Conservation (phyloP, 2,329 filamentous ascomycete genomes). For the Xylariaceae sp. region DNA sequence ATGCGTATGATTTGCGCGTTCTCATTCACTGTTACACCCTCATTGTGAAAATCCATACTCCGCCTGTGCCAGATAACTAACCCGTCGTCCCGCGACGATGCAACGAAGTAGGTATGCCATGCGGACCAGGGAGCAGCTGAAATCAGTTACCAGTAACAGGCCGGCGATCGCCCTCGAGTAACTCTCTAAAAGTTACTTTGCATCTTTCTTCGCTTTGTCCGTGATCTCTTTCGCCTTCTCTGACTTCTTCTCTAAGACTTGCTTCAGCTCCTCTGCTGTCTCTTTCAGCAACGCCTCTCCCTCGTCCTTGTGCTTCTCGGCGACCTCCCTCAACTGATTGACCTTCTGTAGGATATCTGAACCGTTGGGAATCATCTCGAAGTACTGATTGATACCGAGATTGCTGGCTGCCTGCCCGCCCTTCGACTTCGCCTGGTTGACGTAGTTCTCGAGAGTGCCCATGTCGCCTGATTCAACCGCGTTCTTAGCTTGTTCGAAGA, state of each 20-base stretch:
- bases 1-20: too few species aligned
- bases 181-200: slow-evolving; percentile 30
- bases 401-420: slow-evolving; percentile 37
- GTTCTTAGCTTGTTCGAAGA: slow-evolving; percentile 59
- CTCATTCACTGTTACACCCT: too few species aligned
- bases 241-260: slow-evolving; percentile 59
- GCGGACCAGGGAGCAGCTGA: background rate
- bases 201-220: slow-evolving; percentile 50
- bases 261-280: slow-evolving; percentile 61
- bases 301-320: slow-evolving; percentile 64
- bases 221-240: slow-evolving; percentile 55
- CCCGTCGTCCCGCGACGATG: too few species aligned
- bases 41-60: too few species aligned
- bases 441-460: slow-evolving; percentile 56
- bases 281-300: slow-evolving; percentile 66
- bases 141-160: background rate
- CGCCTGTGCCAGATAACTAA: too few species aligned
- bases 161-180: background rate
- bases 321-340: slow-evolving; percentile 59
- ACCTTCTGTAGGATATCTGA: slow-evolving; percentile 63
- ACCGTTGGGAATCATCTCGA: slow-evolving; percentile 62
- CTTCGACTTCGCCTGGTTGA: slow-evolving; percentile 58
- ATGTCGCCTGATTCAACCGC: slow-evolving; percentile 59
- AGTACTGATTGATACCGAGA: slow-evolving; percentile 55
- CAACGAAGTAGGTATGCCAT: too few species aligned